A percentile compares a stretch with the other conserved stretches of the same genome.
These are phyloP conservation scores for Trifolium fragiferum DNA, from an alignment of 306 rosid genomes.

Conservation along the genomic window DNA sequence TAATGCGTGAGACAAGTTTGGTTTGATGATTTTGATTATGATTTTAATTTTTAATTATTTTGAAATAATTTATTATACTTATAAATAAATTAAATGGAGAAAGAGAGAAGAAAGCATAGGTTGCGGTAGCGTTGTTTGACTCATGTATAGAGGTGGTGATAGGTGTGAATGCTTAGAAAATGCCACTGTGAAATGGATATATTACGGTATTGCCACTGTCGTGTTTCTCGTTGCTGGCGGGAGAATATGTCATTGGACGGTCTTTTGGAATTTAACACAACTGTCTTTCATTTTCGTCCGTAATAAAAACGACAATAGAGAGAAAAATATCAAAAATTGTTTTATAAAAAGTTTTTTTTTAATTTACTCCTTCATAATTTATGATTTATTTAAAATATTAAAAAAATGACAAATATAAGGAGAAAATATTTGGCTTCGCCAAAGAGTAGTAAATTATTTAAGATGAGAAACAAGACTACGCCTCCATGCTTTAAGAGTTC, in stretches of 20 bases:
- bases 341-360: no score
- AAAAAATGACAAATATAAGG: no score
- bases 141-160: not conserved
- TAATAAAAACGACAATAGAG: no score
- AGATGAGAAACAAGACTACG: no score
- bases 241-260: slow-evolving; percentile 3
- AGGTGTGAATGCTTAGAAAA: not conserved
- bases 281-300: no score
- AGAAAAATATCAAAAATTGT: no score
- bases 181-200: not conserved
- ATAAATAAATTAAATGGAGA: not conserved
- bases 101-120: slow-evolving; percentile 1
- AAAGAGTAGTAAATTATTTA: no score
- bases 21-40: not conserved
- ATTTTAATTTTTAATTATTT: not conserved
- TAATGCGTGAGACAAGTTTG: not conserved
- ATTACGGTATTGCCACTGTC: not conserved
- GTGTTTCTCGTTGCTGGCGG: not conserved
- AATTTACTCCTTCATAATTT: no score
- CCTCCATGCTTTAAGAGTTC: no score
- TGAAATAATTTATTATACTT: no score
- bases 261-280: not conserved
- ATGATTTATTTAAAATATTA: no score
- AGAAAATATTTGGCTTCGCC: no score
- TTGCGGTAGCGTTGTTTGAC: slow-evolving; percentile 9